phyloP scores from a whole-genome alignment of 2,329 filamentous ascomycete species.

The Magnaporthiopsis rhizophila region DNA sequence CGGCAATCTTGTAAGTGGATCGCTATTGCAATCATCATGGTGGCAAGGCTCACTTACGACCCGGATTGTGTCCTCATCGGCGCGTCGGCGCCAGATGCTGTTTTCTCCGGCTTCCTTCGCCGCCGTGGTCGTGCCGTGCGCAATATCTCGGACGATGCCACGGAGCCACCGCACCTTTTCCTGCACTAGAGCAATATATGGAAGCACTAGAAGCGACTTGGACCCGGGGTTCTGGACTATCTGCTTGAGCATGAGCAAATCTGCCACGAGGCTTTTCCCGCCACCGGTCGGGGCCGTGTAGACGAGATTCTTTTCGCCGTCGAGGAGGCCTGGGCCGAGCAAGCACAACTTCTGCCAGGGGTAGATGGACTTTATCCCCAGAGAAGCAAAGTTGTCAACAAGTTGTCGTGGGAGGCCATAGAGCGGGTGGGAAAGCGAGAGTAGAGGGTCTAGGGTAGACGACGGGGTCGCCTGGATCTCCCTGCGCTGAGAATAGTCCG shows the following conservation, averaged over 20 bases:
- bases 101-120: slow-evolving; percentile 16
- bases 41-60: slow-evolving; percentile 30
- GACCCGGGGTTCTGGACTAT: slow-evolving; percentile 54
- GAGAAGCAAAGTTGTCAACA: slow-evolving; percentile 53
- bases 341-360: slow-evolving; percentile 74
- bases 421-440: slow-evolving; percentile 53
- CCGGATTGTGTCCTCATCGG: slow-evolving; percentile 50
- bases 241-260: slow-evolving; percentile 64
- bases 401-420: slow-evolving; percentile 56
- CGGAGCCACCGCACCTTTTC: slow-evolving; percentile 72
- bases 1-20: not conserved
- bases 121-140: not conserved
- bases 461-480: slow-evolving; percentile 45
- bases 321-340: slow-evolving; percentile 56
- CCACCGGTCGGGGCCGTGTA: slow-evolving; percentile 74
- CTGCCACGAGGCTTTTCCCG: slow-evolving; percentile 68
- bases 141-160: slow-evolving; percentile 36
- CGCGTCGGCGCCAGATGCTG: slow-evolving; percentile 43
- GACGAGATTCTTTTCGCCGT: slow-evolving; percentile 61
- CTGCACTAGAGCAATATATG: slow-evolving; percentile 72
- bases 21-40: not conserved
- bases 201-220: slow-evolving; percentile 66
- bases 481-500: slow-evolving; percentile 51
- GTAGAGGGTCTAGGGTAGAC: slow-evolving; percentile 40
- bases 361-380: slow-evolving; percentile 68